Percentiles rank a stretch among this genome's conserved stretches.
These are phyloP conservation scores for Lachancea meyersii DNA, from an alignment of 805 yeast genomes.

Conservation along the genomic window DNA sequence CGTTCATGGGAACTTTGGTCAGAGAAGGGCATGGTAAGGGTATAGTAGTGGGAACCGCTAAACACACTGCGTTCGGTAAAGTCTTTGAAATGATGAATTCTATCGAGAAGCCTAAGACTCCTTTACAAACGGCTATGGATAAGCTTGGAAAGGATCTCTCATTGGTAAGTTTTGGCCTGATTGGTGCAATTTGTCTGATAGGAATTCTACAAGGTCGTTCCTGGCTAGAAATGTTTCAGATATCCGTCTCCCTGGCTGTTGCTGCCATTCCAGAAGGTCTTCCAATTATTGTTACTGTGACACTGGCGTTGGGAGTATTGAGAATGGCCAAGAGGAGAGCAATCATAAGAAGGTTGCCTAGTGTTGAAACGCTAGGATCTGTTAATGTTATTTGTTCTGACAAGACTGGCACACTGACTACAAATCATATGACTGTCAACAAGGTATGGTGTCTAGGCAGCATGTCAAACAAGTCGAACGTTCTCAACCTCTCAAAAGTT, in stretches of 20 bases:
- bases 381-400: conserved; percentile 91
- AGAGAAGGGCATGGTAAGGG: conserved; percentile 95
- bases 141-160: conserved; percentile 89
- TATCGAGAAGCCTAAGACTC: conserved; percentile 97
- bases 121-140: conserved; percentile 93
- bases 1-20: conserved; percentile 96
- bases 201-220: conserved; percentile 89
- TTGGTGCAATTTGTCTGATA: conserved; percentile 84
- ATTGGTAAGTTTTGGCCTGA: conserved; percentile 73
- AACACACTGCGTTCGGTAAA: conserved; percentile 85
- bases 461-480: conserved; percentile 37
- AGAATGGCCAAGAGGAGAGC: conserved; percentile 95
- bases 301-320: conserved; percentile 90
- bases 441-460: conserved; percentile 70
- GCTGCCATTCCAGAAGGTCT: conserved; percentile 99
- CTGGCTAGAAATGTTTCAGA: conserved; percentile 97
- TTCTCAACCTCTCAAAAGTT: conserved; percentile 42
- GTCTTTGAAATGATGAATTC: conserved; percentile 93
- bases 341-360: conserved; percentile 87
- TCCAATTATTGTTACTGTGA: conserved; percentile 96
- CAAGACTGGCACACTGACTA: conserved; percentile 86
- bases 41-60: conserved; percentile 84
- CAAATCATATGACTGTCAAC: conserved; percentile 85
- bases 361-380: conserved; percentile 91
- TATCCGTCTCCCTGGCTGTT: conserved; percentile 93